Evolutionary conservation across 345 rosid genomes (phyloP).

Genomic region (Salix brachista): DNA sequence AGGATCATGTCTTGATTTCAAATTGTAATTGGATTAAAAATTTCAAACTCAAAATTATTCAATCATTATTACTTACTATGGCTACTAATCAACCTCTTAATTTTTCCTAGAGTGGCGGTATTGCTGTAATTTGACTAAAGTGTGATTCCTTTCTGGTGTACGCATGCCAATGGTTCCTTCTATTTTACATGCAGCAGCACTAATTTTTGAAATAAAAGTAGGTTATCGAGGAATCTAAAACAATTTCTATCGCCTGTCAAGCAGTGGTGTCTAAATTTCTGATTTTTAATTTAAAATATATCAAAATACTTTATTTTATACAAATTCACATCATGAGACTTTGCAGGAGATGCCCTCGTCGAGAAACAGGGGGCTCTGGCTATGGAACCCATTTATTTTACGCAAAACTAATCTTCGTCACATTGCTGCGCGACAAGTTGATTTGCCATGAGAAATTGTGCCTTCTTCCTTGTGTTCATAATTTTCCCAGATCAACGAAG

Average conservation of each 20-base stretch:
- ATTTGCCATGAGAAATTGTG: not conserved
- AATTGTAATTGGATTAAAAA: not conserved
- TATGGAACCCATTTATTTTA: not conserved
- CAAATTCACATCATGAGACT: not conserved
- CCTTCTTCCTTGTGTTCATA: not conserved
- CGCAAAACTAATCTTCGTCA: not conserved
- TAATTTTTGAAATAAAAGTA: not conserved
- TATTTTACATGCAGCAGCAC: not conserved
- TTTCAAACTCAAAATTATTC: not conserved
- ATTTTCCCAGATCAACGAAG: not conserved
- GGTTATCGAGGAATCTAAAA: no score
- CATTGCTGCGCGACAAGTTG: no score
- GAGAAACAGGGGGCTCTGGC: not conserved
- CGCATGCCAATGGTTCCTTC: not conserved
- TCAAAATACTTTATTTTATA: no score
- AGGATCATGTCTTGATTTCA: not conserved
- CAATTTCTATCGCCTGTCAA: no score
- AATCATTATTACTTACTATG: not conserved
- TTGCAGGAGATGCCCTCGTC: not conserved
- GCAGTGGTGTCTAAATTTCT: no score
- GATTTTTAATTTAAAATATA: no score
- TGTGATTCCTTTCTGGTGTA: no score
- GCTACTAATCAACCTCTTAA: not conserved
- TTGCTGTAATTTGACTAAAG: not conserved
- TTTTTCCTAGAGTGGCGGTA: not conserved